Evolutionary conservation across 1,284 basidiomycete genomes (phyloP).

Genomic region (Ganoderma boninense): DNA sequence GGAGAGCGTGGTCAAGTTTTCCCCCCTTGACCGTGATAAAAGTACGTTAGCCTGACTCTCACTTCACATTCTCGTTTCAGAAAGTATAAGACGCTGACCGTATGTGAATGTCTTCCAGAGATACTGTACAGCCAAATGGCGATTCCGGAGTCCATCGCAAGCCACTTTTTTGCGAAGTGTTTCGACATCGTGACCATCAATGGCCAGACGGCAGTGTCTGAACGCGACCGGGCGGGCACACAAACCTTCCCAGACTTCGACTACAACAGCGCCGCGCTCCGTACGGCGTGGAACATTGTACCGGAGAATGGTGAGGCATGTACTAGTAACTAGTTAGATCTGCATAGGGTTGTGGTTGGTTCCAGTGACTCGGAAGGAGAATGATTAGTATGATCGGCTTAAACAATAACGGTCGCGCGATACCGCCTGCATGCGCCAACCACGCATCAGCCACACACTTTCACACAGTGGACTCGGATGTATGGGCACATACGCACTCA

Average conservation of each 20-base stretch:
- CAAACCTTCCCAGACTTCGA: not conserved
- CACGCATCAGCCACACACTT: not conserved
- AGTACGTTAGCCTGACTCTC: not conserved
- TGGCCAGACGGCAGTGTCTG: too few species aligned
- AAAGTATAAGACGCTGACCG: not conserved
- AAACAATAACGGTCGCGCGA: slow-evolving; percentile 38
- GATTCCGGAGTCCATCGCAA: not conserved
- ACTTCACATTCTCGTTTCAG: too few species aligned
- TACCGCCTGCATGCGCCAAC: slow-evolving; percentile 42
- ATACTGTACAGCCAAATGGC: not conserved
- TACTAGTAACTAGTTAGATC: not conserved
- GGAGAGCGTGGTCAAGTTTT: not conserved
- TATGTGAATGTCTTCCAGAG: not conserved
- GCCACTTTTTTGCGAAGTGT: not conserved
- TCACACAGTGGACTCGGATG: not conserved
- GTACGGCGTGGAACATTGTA: not conserved
- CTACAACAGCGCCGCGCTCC: not conserved
- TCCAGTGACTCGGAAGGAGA: too few species aligned
- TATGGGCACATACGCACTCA: not conserved
- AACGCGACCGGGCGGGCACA: not conserved
- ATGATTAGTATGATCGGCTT: too few species aligned
- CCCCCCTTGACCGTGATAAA: not conserved
- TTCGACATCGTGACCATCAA: not conserved
- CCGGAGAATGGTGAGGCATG: not conserved
- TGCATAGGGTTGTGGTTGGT: too few species aligned